Evolutionary conservation across 2,329 filamentous ascomycete genomes (phyloP), one percentile per base, ranked within the genome.

Genomic region (Cryoendolithus antarcticus): DNA sequence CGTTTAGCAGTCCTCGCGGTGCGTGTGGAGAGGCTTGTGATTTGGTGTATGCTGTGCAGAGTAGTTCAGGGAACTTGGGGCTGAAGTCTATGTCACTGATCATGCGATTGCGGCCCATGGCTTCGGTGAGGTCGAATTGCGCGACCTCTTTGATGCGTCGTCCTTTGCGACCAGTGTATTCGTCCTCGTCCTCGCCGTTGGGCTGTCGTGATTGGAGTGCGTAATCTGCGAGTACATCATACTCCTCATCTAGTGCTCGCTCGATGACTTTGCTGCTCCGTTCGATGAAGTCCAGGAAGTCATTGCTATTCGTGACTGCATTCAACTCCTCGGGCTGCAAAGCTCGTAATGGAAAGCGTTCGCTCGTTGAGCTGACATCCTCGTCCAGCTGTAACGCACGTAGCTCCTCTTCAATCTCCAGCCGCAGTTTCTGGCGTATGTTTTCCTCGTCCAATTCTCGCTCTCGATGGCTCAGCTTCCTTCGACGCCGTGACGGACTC

Each of bases 81-180:
- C 89, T 96, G 63, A 95, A 98, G 64, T 89, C 84, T 51, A 98
- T 78, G 53, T 86, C 83, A 58, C 85, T 95, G 57, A 98, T 82
- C 82, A 95, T 95, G 66, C 95, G 94, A 69, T 93, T 93, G 56
- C 86, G 93, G 83, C 89, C 95, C 58, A 86, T 75, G 44, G 93
- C 83, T 55, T 95, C 88, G n/a, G 45, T 38, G 29, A 58, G 41
- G 63, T 84, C 94, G 62, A 96, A 95, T 54, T 95, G 89, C 29
- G 82, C 80, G 36, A 94, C 71, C 62, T 98, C 88, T 59, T 84
- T 89, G 52, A 93, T 75, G 47, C 82, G 74, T 49, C 83, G 70
- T 31, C 81, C 77, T 37, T 80, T 81, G 47, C 81, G 80, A 4
- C 79, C 81, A 3, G 74, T 75, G 43, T 81, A 81, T 10, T 80